Evolutionary conservation across 2,329 filamentous ascomycete genomes (phyloP).

Genomic region (Talaromyces sp.): DNA sequence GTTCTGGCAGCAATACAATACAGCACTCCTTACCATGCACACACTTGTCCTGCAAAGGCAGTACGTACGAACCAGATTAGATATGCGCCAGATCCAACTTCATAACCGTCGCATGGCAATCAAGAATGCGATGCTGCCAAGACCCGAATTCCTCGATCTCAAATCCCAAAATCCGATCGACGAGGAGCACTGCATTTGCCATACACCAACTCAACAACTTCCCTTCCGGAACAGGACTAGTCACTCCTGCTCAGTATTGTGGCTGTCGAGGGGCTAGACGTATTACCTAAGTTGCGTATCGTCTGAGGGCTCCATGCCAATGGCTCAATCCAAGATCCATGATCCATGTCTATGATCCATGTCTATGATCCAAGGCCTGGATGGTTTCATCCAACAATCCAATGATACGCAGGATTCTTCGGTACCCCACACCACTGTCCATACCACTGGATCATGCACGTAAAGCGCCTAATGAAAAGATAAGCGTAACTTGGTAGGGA

Average conservation of each 20-base stretch:
- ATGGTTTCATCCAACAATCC: background rate
- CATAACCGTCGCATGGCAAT: background rate
- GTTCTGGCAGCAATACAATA: background rate
- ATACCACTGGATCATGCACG: conserved; percentile 3
- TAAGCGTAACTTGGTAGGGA: background rate
- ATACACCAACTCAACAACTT: background rate
- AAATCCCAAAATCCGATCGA: background rate
- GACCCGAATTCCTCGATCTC: background rate
- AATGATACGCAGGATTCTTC: background rate
- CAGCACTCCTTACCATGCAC: background rate
- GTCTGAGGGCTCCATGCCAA: no score
- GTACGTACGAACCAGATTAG: background rate
- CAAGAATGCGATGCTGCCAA: background rate
- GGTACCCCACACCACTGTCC: background rate
- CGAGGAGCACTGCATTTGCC: background rate
- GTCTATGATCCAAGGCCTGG: background rate
- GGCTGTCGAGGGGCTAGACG: background rate
- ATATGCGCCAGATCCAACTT: background rate
- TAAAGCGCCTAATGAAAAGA: background rate
- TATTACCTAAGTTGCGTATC: background rate
- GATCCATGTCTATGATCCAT: background rate
- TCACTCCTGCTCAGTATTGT: background rate
- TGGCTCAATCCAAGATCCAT: background rate
- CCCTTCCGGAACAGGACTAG: conserved; percentile 1
- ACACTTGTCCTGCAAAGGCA: background rate